Base-by-base conservation (phyloP, 108 stramenopile genomes). In the Aurantiochytrium sp. region DNA sequence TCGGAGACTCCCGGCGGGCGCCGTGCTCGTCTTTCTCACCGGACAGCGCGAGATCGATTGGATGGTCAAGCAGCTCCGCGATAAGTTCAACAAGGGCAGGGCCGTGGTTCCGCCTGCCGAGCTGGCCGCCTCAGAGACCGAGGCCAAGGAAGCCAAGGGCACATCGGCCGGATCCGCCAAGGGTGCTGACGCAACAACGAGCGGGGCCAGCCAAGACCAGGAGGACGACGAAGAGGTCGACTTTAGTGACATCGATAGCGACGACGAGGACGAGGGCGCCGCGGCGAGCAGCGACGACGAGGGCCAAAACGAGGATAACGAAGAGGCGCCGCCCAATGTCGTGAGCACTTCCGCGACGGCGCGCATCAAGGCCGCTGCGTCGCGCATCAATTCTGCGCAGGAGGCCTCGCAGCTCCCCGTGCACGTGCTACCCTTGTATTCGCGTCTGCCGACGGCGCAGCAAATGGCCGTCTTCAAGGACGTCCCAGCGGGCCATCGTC, bases 21-120 rank as follows among this genome's bases (percentile, higher is more conserved):
- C 96, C 4, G 95, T 98, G 69, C 94, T 99, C n/a, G 96, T 98
- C 0, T 99, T 99, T 87, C 90, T 99, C 22, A 98, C 98, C 6
- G 98, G 98, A 37, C 96, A 97, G 86, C 91, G 94, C 54, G 98
- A 99, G 91, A 97, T 99, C 55, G 85, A 96, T 68, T 91, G 95
- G 48, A 94, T 95, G 91, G 95, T 96, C 5, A 95, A 93, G 85
- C 68, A 93, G 68, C 92, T 96, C 10, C 87, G 88, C 27, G 86
- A 89, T 86, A 91, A 55, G 89, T 91, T 87, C 3, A 50, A 68
- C 50, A 34, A 36, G 12, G 34, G 42, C 36, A 69, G 17, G 12
- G 42, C 27, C 10, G 19, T 34, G 8, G 59, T 65, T 65, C 59
- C 59, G 8, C 59, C 19, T 30, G 1, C 59, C 15, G 59, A 65